phyloP scores from a whole-genome alignment of 805 yeast species.

The Nakazawaea peltata region DNA sequence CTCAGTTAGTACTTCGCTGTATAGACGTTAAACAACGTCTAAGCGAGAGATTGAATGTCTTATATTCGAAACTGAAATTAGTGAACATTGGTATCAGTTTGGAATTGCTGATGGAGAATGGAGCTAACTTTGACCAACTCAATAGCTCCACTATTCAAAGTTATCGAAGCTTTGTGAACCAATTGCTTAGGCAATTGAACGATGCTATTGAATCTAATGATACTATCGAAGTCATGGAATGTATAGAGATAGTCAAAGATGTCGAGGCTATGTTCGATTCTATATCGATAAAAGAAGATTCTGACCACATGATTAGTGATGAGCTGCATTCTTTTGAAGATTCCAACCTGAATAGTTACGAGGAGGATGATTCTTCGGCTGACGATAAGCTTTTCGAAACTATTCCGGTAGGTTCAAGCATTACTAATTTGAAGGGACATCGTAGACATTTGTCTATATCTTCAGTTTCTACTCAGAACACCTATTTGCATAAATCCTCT shows the following conservation, averaged over 20 bases:
- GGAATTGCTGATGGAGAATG: constrained; percentile 26
- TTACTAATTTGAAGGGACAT: no score
- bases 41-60: constrained; percentile 44
- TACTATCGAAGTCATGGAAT: constrained; percentile 52
- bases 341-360: not conserved
- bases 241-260: constrained; percentile 57
- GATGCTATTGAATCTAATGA: constrained; percentile 45
- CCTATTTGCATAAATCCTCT: constrained; percentile 40
- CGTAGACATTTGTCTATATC: constrained; percentile 7
- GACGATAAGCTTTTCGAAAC: no score
- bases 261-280: constrained; percentile 70
- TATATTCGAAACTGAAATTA: constrained; percentile 59
- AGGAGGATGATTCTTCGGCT: no score
- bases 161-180: constrained; percentile 52
- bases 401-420: no score
- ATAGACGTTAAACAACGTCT: constrained; percentile 43
- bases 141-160: constrained; percentile 37
- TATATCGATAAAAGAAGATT: constrained; percentile 21
- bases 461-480: constrained; percentile 22
- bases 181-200: constrained; percentile 50
- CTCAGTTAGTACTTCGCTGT: constrained; percentile 34
- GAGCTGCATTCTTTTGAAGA: constrained; percentile 5
- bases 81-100: constrained; percentile 59
- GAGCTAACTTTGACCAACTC: constrained; percentile 16
- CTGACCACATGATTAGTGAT: no score